Evolutionary conservation across 2,329 filamentous ascomycete genomes (phyloP), one percentile per base, ranked within the genome.

Genomic region (Fonsecaea monophora): DNA sequence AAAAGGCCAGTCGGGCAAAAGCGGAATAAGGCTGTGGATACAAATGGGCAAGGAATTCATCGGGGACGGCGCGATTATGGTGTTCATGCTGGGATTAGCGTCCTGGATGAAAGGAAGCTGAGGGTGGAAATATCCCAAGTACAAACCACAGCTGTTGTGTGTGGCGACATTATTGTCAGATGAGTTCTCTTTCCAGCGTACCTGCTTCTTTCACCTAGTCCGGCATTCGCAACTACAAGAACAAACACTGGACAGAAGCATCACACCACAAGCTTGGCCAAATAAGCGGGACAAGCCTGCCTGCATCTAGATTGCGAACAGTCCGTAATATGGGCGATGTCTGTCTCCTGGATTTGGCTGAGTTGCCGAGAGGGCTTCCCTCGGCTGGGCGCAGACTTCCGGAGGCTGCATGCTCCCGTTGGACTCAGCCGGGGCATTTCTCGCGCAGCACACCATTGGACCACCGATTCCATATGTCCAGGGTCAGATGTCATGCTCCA

Each of bases 1-100:
- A 21, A 73, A 65, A 70, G 73, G 69, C 73, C 62, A 65, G 72
- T 67, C 68, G 74, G 53, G 68, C 68, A 62, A 61, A 72, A 68
- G 75, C 76, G 55, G 68, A 72, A 61, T 73, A 58, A 64, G 76
- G 38, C 67, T 76, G 67, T 79, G 74, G 69, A 68, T 82, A 37
- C 77, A 80, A 68, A 58, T 81, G 59, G 66, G 78, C 40, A 77
- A 72, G 64, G 77, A 81, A 68, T 69, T 81, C 21, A 70, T 80
- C 25, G 75, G 78, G 45, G 81, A 83, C 73, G 81, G 79, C 2
- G 79, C 78, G 62, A 74, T 83, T 30, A 75, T 80, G 48, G 68
- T 83, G 18, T 83, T 83, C 71, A 71, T 80, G 34, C 73, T 83
- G 63, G 82, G 81, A 4, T 72, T 79, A 69, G 78, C 77, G 53